Conservation (phyloP, 2,329 filamentous ascomycete species). For the Fonsecaea pugnacius region DNA sequence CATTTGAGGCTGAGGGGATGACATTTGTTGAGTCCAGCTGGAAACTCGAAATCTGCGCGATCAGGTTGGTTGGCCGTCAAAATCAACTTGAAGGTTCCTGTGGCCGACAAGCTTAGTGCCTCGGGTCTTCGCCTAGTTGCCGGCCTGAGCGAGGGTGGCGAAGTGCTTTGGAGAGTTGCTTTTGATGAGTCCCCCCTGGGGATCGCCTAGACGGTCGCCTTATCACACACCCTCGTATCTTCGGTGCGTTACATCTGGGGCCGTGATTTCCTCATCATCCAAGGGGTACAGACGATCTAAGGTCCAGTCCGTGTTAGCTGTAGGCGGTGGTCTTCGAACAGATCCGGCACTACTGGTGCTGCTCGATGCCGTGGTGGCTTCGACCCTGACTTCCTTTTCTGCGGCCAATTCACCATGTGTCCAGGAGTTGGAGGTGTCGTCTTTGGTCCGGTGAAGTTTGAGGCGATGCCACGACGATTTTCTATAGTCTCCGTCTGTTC, state of each 20-base stretch:
- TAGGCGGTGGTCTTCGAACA: conserved; percentile 14
- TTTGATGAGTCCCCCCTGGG: conserved; percentile 3
- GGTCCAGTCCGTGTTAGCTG: conserved; percentile 25
- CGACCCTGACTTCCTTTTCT: conserved; percentile 26
- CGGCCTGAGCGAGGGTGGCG: conserved; percentile 1
- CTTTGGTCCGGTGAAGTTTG: conserved; percentile 7
- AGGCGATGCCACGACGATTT: conserved; percentile 21
- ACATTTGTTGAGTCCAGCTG: background rate
- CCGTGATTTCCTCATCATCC: conserved; percentile 33
- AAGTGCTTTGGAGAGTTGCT: conserved; percentile 6
- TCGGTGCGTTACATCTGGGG: conserved; percentile 22
- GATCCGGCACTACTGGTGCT: conserved; percentile 29
- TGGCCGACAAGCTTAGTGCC: background rate
- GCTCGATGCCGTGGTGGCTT: conserved; percentile 24
- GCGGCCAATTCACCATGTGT: conserved; percentile 1
- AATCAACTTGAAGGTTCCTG: background rate
- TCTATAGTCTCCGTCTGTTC: conserved; percentile 8
- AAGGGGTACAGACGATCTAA: conserved; percentile 36
- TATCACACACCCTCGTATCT: conserved; percentile 25
- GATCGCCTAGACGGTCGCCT: background rate
- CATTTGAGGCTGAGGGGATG: background rate
- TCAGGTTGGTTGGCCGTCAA: background rate
- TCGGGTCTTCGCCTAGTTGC: background rate
- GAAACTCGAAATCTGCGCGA: background rate
- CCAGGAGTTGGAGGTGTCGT: conserved; percentile 8